Conservation (phyloP, 2,329 filamentous ascomycete species). For the Phaeosphaeria sp. region DNA sequence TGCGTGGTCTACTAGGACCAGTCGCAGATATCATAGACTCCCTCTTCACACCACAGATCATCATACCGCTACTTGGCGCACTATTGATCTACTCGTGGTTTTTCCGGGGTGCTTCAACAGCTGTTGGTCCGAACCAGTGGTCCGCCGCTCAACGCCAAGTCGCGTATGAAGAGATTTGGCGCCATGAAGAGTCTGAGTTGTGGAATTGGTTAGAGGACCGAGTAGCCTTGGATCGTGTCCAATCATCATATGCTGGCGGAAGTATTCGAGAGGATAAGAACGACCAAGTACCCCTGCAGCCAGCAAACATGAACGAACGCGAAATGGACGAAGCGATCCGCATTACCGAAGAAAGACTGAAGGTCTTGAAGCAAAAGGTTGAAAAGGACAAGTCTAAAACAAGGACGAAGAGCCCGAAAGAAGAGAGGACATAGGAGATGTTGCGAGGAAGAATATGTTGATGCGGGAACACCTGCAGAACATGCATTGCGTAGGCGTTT, state of each 20-base stretch:
- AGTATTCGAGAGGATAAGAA: conserved; percentile 39
- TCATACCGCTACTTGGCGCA: conserved; percentile 77
- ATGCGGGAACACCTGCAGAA: neutral
- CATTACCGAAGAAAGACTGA: conserved; percentile 84
- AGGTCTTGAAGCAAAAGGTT: conserved; percentile 76
- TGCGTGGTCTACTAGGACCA: conserved; percentile 73
- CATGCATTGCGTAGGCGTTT: conserved; percentile 8
- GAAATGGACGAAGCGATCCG: conserved; percentile 82
- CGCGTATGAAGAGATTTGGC: conserved; percentile 94
- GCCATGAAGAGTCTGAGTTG: conserved; percentile 81
- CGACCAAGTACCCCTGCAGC: conserved; percentile 60
- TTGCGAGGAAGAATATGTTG: neutral
- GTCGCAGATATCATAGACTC: conserved; percentile 72
- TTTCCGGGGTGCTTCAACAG: conserved; percentile 43
- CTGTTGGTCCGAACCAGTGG: conserved; percentile 36
- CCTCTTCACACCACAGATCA: conserved; percentile 76
- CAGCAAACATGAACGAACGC: conserved; percentile 68
- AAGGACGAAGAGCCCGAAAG: conserved; percentile 27
- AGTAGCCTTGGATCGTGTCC: conserved; percentile 70
- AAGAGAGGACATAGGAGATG: conserved; percentile 16
- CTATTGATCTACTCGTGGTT: conserved; percentile 41
- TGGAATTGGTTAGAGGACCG: conserved; percentile 95
- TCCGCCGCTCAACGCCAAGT: conserved; percentile 70
- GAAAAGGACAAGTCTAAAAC: conserved; percentile 28
- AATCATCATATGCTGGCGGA: conserved; percentile 27